Percentiles rank a stretch among this genome's conserved stretches.
Evolutionary conservation across 352 stramenopile species (phyloP).

Genomic region (Pythium chondricola): DNA sequence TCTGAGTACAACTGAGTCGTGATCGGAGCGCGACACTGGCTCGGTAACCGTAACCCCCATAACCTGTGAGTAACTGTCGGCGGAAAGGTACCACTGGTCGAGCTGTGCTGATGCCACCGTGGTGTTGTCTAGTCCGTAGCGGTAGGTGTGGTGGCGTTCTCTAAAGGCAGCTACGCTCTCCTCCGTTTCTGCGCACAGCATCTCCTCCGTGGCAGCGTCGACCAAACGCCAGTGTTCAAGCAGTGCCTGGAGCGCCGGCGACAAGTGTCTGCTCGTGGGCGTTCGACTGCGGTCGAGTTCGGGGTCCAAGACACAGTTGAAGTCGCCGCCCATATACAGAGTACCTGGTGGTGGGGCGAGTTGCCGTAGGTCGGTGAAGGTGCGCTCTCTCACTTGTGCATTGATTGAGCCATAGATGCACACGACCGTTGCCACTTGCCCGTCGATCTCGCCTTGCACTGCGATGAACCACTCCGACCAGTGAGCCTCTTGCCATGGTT

Average conservation of each 20-base stretch:
- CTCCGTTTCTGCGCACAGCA: neutral
- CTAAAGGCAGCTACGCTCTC: neutral
- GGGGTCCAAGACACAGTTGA: slow-evolving; percentile 4
- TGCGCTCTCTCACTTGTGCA: neutral
- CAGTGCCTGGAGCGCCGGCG: neutral
- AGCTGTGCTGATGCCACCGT: too few relatives aligned
- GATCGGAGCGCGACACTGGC: too few relatives aligned
- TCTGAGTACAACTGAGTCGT: too few relatives aligned
- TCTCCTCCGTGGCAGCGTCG: neutral
- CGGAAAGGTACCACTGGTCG: too few relatives aligned
- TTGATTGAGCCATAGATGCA: neutral
- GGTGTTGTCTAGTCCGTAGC: neutral
- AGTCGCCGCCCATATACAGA: neutral
- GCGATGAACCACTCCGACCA: neutral
- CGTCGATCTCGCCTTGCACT: neutral
- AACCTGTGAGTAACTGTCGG: too few relatives aligned
- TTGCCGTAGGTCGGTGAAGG: neutral
- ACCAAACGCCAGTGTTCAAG: neutral
- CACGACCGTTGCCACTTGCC: neutral
- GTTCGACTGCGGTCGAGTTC: neutral
- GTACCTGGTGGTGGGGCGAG: neutral
- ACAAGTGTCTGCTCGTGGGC: neutral
- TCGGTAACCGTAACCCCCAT: too few relatives aligned
- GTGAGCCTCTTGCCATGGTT: neutral
- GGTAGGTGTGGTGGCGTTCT: neutral